These are phyloP conservation scores for Nyssa sinensis DNA, from an alignment of 148 eudicot genomes.

Conservation along the genomic window DNA sequence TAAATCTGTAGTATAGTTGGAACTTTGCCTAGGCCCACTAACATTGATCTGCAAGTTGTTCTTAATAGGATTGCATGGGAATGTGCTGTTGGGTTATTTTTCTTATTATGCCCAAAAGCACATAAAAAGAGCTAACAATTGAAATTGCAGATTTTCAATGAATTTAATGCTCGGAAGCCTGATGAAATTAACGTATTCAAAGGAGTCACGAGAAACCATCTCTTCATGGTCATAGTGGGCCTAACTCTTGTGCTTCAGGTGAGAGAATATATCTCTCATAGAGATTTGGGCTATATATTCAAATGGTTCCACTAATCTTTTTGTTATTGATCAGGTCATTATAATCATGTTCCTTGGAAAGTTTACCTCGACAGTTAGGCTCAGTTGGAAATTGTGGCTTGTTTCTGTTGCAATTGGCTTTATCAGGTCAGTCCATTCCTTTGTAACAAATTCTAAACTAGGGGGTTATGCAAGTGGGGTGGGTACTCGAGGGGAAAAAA, in stretches of 20 bases:
- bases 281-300: background rate
- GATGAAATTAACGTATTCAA: slow-evolving; percentile 80
- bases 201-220: slow-evolving; percentile 65
- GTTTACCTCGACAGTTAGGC: slow-evolving; percentile 67
- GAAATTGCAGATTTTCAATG: slow-evolving; percentile 67
- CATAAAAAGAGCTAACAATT: background rate
- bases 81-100: background rate
- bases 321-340: slow-evolving; percentile 40
- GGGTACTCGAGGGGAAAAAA: too few species aligned
- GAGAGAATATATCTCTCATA: slow-evolving; percentile 11
- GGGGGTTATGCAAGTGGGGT: too few species aligned
- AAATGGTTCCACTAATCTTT: background rate
- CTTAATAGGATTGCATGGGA: background rate
- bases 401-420: slow-evolving; percentile 64
- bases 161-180: slow-evolving; percentile 95
- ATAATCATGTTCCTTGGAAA: slow-evolving; percentile 87
- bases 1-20: background rate
- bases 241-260: slow-evolving; percentile 79
- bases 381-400: slow-evolving; percentile 84
- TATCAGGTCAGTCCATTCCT: slow-evolving; percentile 49
- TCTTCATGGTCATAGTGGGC: slow-evolving; percentile 76
- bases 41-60: too few species aligned
- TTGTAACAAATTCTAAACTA: too few species aligned
- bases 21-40: background rate
- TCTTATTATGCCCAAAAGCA: background rate